Percentiles rank a stretch among this genome's conserved stretches.
Evolutionary conservation across 169 alveolate genomes (phyloP).

Genomic region (Plasmodium falciparum): DNA sequence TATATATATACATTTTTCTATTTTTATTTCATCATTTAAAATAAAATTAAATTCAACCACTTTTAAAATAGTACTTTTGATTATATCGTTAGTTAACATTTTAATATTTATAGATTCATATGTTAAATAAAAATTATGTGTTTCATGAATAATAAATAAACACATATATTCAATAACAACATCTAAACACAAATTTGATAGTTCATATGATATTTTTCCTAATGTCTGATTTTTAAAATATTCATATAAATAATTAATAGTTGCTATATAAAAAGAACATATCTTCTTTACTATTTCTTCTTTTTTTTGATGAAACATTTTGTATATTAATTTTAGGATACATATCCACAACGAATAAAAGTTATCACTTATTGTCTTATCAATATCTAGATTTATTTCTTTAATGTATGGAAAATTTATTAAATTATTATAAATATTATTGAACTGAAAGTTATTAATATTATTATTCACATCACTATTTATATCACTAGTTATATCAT

Average conservation of each 20-base stretch:
- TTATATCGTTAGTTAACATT: conserved; percentile 26
- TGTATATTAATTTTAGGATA: conserved; percentile 20
- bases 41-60: conserved; percentile 23
- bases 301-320: conserved; percentile 24
- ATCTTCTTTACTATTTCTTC: conserved; percentile 38
- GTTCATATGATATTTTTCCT: background rate
- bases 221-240: conserved; percentile 28
- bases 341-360: conserved; percentile 67
- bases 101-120: conserved; percentile 13
- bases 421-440: background rate
- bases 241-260: conserved; percentile 6
- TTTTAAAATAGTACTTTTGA: conserved; percentile 18
- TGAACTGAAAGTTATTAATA: background rate
- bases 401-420: conserved; percentile 1
- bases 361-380: conserved; percentile 49
- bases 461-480: background rate
- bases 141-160: conserved; percentile 46
- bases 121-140: conserved; percentile 37
- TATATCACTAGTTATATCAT: no score
- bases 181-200: conserved; percentile 51
- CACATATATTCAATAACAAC: conserved; percentile 60
- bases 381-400: conserved; percentile 47
- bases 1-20: conserved; percentile 53
- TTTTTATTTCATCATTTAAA: conserved; percentile 39
- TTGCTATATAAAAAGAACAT: conserved; percentile 43